Evolutionary conservation across 495 filamentous ascomycete genomes (phyloP).

Genomic region (Elasticomyces elasticus): DNA sequence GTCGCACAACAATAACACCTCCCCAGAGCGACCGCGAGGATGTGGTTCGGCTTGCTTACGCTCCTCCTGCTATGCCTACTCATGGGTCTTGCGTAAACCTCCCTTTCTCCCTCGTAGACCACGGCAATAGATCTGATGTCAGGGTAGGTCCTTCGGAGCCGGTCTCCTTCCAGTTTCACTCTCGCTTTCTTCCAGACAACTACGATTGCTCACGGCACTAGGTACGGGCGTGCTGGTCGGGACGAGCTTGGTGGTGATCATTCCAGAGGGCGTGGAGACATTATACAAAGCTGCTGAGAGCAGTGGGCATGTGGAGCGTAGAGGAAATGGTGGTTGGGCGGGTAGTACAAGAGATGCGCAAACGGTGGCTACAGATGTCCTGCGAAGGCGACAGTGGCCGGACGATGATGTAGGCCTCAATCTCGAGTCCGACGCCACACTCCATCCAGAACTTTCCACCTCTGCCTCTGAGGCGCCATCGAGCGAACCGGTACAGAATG

Average conservation of each 20-base stretch:
- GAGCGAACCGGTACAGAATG: no score
- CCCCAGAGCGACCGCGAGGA: constrained; percentile 12
- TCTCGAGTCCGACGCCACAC: no score
- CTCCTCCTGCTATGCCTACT: constrained; percentile 76
- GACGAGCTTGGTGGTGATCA: constrained; percentile 91
- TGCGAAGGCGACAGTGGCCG: no score
- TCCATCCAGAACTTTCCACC: no score
- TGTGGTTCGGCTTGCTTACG: constrained; percentile 75
- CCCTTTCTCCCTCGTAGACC: constrained; percentile 1
- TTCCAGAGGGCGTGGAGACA: constrained; percentile 92
- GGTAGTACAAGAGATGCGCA: no score
- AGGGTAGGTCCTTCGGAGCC: constrained; percentile 78
- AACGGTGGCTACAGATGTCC: no score
- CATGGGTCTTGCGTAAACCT: constrained; percentile 85
- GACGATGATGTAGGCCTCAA: no score
- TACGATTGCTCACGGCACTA: constrained; percentile 81
- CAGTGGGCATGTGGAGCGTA: constrained; percentile 26
- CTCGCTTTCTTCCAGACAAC: constrained; percentile 75
- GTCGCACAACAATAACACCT: background rate
- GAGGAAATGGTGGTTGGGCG: no score
- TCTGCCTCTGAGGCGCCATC: no score
- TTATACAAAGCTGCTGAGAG: constrained; percentile 54
- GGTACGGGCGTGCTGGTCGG: constrained; percentile 92
- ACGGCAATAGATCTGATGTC: constrained; percentile 17
- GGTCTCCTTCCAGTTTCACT: constrained; percentile 88